Evolutionary conservation across 371 early-diverging fungal species (phyloP), one percentile per base, ranked within the genome.

Genomic region (Smittium mucronatum): DNA sequence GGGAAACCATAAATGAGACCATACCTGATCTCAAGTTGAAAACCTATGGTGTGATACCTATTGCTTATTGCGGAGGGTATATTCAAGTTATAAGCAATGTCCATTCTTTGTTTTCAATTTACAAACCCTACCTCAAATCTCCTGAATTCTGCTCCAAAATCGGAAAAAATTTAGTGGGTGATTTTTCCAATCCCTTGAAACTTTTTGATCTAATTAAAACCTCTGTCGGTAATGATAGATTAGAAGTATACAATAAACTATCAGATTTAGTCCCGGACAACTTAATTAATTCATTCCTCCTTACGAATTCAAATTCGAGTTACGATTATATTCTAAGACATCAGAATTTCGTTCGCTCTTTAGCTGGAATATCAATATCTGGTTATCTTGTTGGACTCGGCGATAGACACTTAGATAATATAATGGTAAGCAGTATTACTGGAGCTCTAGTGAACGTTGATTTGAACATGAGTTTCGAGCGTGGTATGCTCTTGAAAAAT

Each of bases 381-480:
- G 99, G 99, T 0, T 97, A 94, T 75, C 81, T 98, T n/a, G 87
- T 99, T 72, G 99, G 99, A 0, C 81, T 99, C 36, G 99, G 99
- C 15, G 99, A 99, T 79, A 88, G 99, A 15, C 99, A 99, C 78
- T 74, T 94, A 70, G 97, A 97, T 75, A 99, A 99, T 75, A 93
- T 98, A 63, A 63, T 99, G 72, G 77, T 99, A 17, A 25, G 33
- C 0, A 92, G 93, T 73, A 76, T 77, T 34, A 78, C 78, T 2
- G 47, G 47, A 11, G 85, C 83, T 0, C 93, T 92, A 1, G 95
- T 99, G 15, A 97, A 98, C 82, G 97, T 99, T 66, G 99, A 99
- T 78, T 91, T 92, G 72, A 97, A 94, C 73, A 93, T 98, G n/a
- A 91, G 96, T 64, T 99, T 99, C 78, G 99, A 98, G 67, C 90